Evolutionary conservation across 2,329 filamentous ascomycete species (phyloP).

Genomic region (Nigrograna mackinnonii): DNA sequence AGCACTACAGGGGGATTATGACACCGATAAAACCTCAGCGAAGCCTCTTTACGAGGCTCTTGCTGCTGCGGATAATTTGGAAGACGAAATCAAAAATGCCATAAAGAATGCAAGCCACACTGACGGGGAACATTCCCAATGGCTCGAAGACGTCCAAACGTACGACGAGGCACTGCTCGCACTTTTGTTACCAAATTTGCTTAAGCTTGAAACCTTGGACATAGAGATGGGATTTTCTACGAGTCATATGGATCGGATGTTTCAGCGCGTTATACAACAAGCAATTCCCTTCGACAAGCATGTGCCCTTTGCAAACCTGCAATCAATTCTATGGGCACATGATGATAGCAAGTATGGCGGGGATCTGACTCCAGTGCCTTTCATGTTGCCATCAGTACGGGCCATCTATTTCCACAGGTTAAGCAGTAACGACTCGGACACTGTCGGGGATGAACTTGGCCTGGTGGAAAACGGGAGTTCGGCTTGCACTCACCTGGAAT

Average conservation of each 20-base stretch:
- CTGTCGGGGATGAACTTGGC: not conserved
- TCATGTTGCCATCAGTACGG: not conserved
- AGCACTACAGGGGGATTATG: not conserved
- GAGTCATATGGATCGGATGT: too few relatives aligned
- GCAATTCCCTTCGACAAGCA: not conserved
- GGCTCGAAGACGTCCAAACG: not conserved
- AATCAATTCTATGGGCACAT: not conserved
- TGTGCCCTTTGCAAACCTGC: too few relatives aligned
- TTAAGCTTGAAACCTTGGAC: not conserved
- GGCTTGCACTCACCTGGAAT: not conserved
- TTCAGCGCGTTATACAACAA: too few relatives aligned
- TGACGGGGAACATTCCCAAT: constrained; percentile 1
- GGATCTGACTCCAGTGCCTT: not conserved
- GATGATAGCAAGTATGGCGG: not conserved
- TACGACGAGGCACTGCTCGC: too few relatives aligned
- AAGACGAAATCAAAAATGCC: constrained; percentile 2
- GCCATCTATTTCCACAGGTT: not conserved
- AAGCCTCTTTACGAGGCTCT: not conserved
- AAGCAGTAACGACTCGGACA: not conserved
- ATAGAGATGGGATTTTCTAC: not conserved
- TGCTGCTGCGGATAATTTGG: not conserved
- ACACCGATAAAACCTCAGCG: not conserved
- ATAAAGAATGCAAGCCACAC: not conserved
- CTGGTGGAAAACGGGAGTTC: not conserved
- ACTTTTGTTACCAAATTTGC: not conserved